phyloP scores from a whole-genome alignment of 805 yeast species.

The Candida nonsorbophila region DNA sequence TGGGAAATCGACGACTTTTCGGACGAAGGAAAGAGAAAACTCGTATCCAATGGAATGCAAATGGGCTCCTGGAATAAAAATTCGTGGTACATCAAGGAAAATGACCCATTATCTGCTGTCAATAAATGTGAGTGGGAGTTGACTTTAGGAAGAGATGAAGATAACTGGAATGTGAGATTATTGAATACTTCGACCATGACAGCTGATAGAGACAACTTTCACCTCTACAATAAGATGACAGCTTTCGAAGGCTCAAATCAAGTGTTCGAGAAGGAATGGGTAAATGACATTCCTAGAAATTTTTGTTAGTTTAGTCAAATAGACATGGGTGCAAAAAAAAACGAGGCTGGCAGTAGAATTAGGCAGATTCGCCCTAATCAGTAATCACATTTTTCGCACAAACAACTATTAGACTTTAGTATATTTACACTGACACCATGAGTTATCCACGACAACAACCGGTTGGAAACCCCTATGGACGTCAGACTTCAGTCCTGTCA shows the following conservation, averaged over 20 bases:
- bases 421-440: too few relatives aligned
- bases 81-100: constrained; percentile 27
- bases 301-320: too few relatives aligned
- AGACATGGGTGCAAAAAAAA: too few relatives aligned
- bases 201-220: constrained; percentile 25
- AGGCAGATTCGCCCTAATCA: too few relatives aligned
- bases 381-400: too few relatives aligned
- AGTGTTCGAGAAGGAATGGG: constrained; percentile 29
- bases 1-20: constrained; percentile 29
- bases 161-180: constrained; percentile 30
- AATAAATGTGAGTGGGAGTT: constrained; percentile 36
- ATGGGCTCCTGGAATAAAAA: constrained; percentile 37
- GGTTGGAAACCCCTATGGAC: too few relatives aligned
- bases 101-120: constrained; percentile 35
- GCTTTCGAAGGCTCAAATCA: constrained; percentile 27
- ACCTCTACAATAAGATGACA: constrained; percentile 21
- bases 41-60: constrained; percentile 30
- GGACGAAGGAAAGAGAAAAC: constrained; percentile 28
- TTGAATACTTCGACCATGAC: constrained; percentile 23
- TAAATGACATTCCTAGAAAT: constrained; percentile 26
- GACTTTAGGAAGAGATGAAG: constrained; percentile 32
- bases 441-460: too few relatives aligned
- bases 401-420: too few relatives aligned
- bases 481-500: too few relatives aligned
- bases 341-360: too few relatives aligned